Percentiles rank a stretch among this genome's conserved stretches.
Evolutionary conservation across 2,329 filamentous ascomycete genomes (phyloP).

Genomic region (Xylariaceae sp.): DNA sequence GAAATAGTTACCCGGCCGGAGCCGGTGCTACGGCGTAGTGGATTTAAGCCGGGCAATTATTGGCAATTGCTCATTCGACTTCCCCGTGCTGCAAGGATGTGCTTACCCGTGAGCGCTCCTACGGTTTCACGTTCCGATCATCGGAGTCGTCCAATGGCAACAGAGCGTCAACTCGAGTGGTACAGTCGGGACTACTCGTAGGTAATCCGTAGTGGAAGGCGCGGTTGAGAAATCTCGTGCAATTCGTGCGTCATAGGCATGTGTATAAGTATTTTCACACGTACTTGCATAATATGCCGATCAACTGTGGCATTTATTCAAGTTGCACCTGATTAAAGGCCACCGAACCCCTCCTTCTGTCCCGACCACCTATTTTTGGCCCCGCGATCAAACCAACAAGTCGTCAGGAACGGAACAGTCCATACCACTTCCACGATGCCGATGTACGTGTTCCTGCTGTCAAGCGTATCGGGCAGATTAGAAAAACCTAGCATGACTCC

Average conservation of each 20-base stretch:
- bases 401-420: neutral
- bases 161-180: neutral
- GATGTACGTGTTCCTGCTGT: neutral
- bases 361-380: neutral
- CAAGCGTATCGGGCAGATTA: neutral
- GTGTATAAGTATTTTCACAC: neutral
- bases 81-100: neutral
- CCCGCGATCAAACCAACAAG: neutral
- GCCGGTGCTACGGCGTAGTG: neutral
- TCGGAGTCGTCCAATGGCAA: neutral
- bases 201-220: neutral
- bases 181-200: neutral
- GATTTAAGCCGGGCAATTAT: neutral
- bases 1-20: neutral
- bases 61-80: neutral
- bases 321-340: neutral
- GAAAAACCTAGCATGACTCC: neutral
- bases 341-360: neutral
- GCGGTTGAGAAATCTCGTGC: neutral
- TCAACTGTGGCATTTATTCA: neutral
- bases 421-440: neutral
- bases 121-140: neutral
- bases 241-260: neutral
- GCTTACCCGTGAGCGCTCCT: neutral
- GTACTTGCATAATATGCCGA: neutral